Evolutionary conservation across 108 stramenopile genomes (phyloP), one percentile per base, ranked within the genome.

Genomic region (Ochromonas danica): DNA sequence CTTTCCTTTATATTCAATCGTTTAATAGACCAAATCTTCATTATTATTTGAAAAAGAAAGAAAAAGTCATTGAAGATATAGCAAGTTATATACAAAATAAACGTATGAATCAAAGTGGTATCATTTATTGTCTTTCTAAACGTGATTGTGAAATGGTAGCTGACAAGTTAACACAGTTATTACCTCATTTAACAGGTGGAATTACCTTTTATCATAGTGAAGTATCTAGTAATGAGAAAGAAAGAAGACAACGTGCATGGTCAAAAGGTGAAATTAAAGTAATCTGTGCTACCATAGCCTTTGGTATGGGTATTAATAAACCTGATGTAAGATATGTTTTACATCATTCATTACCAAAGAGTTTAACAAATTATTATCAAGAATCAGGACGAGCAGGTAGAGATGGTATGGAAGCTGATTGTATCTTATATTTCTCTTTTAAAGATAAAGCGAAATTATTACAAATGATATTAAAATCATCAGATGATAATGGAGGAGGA

Each of bases 161-260:
- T 22, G 25, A 78, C 3, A 14, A 78, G 3, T 25, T 78, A 3
- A 38, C 30, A 6, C 3, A 28, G 10, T 22, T 27, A 60, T 33
- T 28, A 17, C 72, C 75, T 97, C 25, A 81, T 90, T 71, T 77
- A 82, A 39, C 90, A 88, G 78, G 74, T 91, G 71, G 78, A 22
- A 93, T 94, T 25, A 91, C 94, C 3, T 94, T 85, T 77, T 99
- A 99, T 82, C 99, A 99, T 89, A 97, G 95, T 17, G 97, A 96
- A 27, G 79, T 97, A 80, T 86, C 93, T 75, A 80, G 84, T 1
- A 33, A 71, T 1, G 79, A 77, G 78, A 82, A 82, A 79, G 82
- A 82, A 17, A n/a, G 80, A n/a, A 70, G 81, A 1, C 85, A 86
- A 43, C 77, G 84, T 1, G 78, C 81, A 63, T 86, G 85, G 85